Conservation (phyloP, 2,329 filamentous ascomycete species). For the Pseudogymnoascus sp. region DNA sequence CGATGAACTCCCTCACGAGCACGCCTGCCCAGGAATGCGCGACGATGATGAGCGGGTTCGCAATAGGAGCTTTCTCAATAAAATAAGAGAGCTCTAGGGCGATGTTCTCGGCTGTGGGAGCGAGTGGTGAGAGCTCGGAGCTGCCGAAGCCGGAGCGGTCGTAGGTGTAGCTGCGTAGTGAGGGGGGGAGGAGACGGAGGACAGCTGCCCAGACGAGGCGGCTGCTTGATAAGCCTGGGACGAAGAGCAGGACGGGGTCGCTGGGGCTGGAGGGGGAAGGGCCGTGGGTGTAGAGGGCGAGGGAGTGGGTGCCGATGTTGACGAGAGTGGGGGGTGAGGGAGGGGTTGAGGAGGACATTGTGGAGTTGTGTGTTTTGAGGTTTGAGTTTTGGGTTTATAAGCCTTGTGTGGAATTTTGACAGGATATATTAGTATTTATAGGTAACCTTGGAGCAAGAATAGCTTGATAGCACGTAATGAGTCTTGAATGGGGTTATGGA, state of each 20-base stretch:
- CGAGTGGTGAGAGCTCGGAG: conserved; percentile 11
- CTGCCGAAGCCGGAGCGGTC: conserved; percentile 16
- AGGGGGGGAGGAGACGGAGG: conserved; percentile 2
- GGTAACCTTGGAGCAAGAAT: neutral
- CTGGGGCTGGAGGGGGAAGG: conserved; percentile 1
- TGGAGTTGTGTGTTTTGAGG: neutral
- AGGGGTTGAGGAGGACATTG: neutral
- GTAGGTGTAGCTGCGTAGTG: conserved; percentile 14
- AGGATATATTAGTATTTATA: neutral
- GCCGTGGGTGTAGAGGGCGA: conserved; percentile 14
- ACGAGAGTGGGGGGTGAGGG: neutral
- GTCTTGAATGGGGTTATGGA: neutral
- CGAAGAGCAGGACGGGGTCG: conserved; percentile 13
- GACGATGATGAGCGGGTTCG: conserved; percentile 16
- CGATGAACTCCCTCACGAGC: conserved; percentile 15
- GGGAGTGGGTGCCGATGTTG: conserved; percentile 15
- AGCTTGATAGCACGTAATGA: neutral
- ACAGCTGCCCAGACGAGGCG: conserved; percentile 15
- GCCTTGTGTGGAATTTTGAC: neutral
- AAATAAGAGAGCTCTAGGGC: conserved; percentile 15
- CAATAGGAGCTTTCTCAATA: conserved; percentile 12
- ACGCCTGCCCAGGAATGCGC: conserved; percentile 19
- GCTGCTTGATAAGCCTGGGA: conserved; percentile 13
- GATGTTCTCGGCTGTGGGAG: conserved; percentile 15
- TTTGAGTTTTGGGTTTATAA: neutral